Evolutionary conservation across 192 early-diverging fungal species (phyloP).

Genomic region (Linnemannia hyalina): DNA sequence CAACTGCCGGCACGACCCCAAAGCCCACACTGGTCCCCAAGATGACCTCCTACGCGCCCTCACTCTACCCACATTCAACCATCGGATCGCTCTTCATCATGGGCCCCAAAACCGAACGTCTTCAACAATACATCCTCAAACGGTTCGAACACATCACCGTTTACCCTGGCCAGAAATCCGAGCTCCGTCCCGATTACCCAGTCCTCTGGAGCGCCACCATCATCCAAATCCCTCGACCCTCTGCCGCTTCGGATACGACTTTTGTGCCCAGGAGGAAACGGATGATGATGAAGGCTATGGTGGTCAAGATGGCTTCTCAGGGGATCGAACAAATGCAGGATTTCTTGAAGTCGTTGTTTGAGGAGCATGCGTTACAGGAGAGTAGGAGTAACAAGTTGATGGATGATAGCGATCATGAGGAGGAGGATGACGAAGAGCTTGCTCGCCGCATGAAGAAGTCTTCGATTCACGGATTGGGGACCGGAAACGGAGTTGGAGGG

Average conservation of each 20-base stretch:
- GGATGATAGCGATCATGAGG: conserved; percentile 41
- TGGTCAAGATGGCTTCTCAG: conserved; percentile 55
- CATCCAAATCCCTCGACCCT: conserved; percentile 39
- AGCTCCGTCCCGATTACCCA: conserved; percentile 45
- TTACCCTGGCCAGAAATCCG: conserved; percentile 45
- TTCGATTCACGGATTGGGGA: background rate
- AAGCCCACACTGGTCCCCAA: conserved; percentile 7
- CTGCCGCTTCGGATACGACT: background rate
- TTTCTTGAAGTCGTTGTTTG: conserved; percentile 54
- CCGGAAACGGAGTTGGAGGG: background rate
- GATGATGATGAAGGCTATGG: conserved; percentile 51
- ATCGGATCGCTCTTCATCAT: conserved; percentile 75
- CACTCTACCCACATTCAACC: conserved; percentile 69
- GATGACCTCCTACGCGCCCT: conserved; percentile 64
- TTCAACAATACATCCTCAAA: conserved; percentile 40
- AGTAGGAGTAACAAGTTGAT: conserved; percentile 28
- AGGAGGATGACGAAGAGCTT: background rate
- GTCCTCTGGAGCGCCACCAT: conserved; percentile 54
- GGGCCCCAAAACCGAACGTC: conserved; percentile 58
- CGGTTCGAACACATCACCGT: conserved; percentile 47
- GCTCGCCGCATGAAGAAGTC: background rate
- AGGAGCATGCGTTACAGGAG: conserved; percentile 22
- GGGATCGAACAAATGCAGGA: conserved; percentile 54
- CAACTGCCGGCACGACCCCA: background rate
- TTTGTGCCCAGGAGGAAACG: conserved; percentile 27